Percentiles rank a stretch among this genome's conserved stretches.
phyloP scores from a whole-genome alignment of 768 basidiomycete genomes.

The Tephrocybe sp. region DNA sequence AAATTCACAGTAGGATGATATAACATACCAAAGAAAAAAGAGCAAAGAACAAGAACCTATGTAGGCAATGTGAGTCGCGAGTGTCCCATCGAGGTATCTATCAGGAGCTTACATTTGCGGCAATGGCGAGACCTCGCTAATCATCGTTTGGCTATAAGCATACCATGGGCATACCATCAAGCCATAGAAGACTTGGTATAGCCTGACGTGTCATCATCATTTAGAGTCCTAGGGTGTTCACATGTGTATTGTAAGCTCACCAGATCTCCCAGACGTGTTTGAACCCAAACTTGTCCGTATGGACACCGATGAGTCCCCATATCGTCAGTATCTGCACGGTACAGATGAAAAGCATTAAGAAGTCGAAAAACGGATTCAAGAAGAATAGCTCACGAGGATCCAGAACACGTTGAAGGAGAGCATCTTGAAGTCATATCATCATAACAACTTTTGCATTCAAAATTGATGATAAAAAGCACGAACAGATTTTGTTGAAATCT shows the following conservation, averaged over 20 bases:
- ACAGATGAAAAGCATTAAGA: not conserved
- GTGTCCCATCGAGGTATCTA: not conserved
- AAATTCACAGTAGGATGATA: not conserved
- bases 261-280: constrained; percentile 85
- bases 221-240: not conserved
- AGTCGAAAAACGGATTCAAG: too few species aligned
- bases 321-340: constrained; percentile 54
- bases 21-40: constrained; percentile 62
- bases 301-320: constrained; percentile 80
- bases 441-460: not conserved
- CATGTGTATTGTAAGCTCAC: constrained; percentile 28
- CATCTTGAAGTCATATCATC: constrained; percentile 47
- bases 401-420: constrained; percentile 69
- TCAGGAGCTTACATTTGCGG: constrained; percentile 59
- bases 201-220: constrained; percentile 40
- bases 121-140: constrained; percentile 72
- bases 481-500: constrained; percentile 64
- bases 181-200: constrained; percentile 71
- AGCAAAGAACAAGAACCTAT: constrained; percentile 73
- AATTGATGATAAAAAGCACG: constrained; percentile 8
- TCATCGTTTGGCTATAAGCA: constrained; percentile 83
- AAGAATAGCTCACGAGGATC: constrained; percentile 51
- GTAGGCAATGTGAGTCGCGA: constrained; percentile 13
- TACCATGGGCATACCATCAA: constrained; percentile 80
- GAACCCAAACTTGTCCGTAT: constrained; percentile 73